Evolutionary conservation across 2,329 filamentous ascomycete species (phyloP).

Genomic region (Exophiala sideris): DNA sequence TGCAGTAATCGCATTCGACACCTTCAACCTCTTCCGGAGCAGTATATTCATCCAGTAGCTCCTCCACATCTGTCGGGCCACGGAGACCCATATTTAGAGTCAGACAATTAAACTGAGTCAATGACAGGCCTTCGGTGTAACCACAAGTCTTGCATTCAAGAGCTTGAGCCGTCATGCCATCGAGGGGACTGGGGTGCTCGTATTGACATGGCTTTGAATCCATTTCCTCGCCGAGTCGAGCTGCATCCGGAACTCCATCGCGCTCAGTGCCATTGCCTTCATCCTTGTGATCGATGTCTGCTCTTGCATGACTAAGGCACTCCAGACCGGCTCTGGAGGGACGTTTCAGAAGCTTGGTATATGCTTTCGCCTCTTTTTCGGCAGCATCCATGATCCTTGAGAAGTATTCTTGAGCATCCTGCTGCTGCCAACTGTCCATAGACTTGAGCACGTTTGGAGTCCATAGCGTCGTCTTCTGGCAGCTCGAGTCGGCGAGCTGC

Average conservation of each 20-base stretch:
- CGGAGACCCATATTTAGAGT: slow-evolving; percentile 74
- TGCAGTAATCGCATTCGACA: slow-evolving; percentile 90
- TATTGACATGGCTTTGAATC: slow-evolving; percentile 14
- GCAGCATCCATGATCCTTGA: slow-evolving; percentile 83
- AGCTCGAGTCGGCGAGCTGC: slow-evolving; percentile 60
- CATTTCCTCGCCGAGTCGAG: not conserved
- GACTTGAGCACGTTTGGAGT: slow-evolving; percentile 77
- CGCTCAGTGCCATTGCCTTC: not conserved
- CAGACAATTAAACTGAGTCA: slow-evolving; percentile 91
- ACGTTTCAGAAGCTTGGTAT: slow-evolving; percentile 10
- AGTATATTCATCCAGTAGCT: slow-evolving; percentile 81
- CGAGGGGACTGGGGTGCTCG: slow-evolving; percentile 69
- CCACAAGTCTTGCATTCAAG: slow-evolving; percentile 85
- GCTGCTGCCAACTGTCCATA: slow-evolving; percentile 93
- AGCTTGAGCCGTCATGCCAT: slow-evolving; percentile 82
- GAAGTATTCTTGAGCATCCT: slow-evolving; percentile 97
- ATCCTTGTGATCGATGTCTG: no score
- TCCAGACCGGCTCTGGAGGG: slow-evolving; percentile 20
- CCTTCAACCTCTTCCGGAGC: slow-evolving; percentile 80
- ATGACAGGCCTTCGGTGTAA: slow-evolving; percentile 79
- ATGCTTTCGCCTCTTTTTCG: slow-evolving; percentile 67
- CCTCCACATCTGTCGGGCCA: slow-evolving; percentile 66
- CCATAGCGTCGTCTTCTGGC: slow-evolving; percentile 60
- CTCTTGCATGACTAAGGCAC: slow-evolving; percentile 10
- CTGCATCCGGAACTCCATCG: not conserved